These are phyloP conservation scores for Neltuma alba DNA, from an alignment of 306 rosid genomes.

Conservation along the genomic window DNA sequence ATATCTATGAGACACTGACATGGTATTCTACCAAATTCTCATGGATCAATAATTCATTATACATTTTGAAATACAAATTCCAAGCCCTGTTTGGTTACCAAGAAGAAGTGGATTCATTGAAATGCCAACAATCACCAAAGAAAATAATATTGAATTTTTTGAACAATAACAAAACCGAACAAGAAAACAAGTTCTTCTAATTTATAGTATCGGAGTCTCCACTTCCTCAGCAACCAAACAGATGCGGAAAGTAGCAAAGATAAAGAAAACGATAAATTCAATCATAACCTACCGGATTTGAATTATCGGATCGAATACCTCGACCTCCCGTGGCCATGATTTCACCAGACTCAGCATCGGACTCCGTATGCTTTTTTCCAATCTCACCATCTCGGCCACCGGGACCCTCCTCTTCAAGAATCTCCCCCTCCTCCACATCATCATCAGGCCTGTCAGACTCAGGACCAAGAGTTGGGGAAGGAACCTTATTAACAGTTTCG, in stretches of 20 bases:
- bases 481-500: constrained; percentile 35
- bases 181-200: background rate
- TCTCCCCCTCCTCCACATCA: constrained; percentile 84
- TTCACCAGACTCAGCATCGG: constrained; percentile 50
- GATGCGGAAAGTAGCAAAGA: background rate
- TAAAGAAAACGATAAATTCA: background rate
- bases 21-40: constrained; percentile 71
- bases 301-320: constrained; percentile 35
- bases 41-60: constrained; percentile 40
- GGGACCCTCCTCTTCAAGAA: constrained; percentile 62
- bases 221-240: constrained; percentile 45
- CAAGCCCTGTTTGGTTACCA: constrained; percentile 27
- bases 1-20: constrained; percentile 77
- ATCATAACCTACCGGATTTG: constrained; percentile 55
- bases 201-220: background rate
- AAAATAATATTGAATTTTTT: background rate
- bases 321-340: constrained; percentile 33
- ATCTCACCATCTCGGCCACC: constrained; percentile 40
- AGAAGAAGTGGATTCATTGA: constrained; percentile 23
- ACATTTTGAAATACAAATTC: constrained; percentile 27
- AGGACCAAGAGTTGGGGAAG: constrained; percentile 26
- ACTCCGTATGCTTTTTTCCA: constrained; percentile 26
- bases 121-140: background rate
- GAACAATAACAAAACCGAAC: background rate
- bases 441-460: constrained; percentile 40